Evolutionary conservation across 768 basidiomycete species (phyloP).

Genomic region (Suillus tomentosus): DNA sequence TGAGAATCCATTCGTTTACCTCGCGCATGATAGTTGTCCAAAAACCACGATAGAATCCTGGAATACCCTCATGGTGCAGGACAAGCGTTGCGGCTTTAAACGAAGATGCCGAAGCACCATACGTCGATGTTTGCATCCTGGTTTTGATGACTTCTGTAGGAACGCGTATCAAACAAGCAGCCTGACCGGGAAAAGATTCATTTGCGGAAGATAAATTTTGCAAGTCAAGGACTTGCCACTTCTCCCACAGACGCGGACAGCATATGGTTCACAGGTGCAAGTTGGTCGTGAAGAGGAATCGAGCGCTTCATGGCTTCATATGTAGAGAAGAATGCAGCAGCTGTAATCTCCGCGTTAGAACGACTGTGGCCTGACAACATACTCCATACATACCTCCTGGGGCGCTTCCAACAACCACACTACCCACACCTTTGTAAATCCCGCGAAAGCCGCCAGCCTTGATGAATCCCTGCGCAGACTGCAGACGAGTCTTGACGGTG

Average conservation of each 20-base stretch:
- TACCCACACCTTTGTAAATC: slow-evolving; percentile 92
- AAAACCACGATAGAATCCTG: slow-evolving; percentile 89
- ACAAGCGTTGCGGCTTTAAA: slow-evolving; percentile 58
- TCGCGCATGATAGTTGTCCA: slow-evolving; percentile 75
- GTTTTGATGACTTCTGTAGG: slow-evolving; percentile 98
- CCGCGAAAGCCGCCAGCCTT: slow-evolving; percentile 86
- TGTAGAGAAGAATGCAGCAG: slow-evolving; percentile 92
- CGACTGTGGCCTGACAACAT: background rate
- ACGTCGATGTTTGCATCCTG: slow-evolving; percentile 83
- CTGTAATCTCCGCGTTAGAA: slow-evolving; percentile 43
- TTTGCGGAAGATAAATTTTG: slow-evolving; percentile 17
- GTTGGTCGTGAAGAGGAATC: slow-evolving; percentile 61
- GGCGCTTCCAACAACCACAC: slow-evolving; percentile 92
- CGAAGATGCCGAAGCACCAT: slow-evolving; percentile 61
- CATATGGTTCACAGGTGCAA: slow-evolving; percentile 68
- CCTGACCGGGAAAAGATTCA: slow-evolving; percentile 40
- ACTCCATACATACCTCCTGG: slow-evolving; percentile 74
- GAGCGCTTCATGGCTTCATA: slow-evolving; percentile 86
- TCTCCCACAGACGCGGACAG: slow-evolving; percentile 60
- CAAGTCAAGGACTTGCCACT: slow-evolving; percentile 44
- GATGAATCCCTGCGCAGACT: slow-evolving; percentile 84
- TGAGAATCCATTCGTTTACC: slow-evolving; percentile 33
- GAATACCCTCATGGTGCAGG: slow-evolving; percentile 60
- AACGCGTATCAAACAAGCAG: slow-evolving; percentile 90
- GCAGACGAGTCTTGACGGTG: slow-evolving; percentile 94